Evolutionary conservation across 495 filamentous ascomycete species (phyloP), one percentile per base, ranked within the genome.

Genomic region (Trichoderma gamsii): DNA sequence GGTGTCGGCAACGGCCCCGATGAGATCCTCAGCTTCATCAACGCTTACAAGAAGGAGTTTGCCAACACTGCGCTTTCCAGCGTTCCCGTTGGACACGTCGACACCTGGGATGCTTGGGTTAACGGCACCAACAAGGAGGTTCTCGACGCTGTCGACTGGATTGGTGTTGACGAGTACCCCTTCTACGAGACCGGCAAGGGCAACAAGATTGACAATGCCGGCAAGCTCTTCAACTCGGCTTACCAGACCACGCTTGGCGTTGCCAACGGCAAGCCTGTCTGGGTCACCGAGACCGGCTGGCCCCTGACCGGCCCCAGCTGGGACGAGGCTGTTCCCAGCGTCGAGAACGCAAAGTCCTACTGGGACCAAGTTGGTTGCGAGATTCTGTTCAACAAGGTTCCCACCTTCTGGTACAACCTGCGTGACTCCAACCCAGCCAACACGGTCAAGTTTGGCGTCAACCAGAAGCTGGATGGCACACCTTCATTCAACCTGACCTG

Each of bases 361-460:
- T 92, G 89, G 89, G 78, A 90, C 64, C 79, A 89, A 72, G 82
- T 91, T 64, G 87, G 84, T 65, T 92, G 90, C 85, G 80, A 77
- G 67, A 74, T 75, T 72, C 81, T 91, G 66, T 87, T 91, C 73
- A 85, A 83, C 73, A 82, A 85, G 70, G 78, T 78, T 75, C 89
- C 88, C 76, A 89, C 87, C 66, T 92, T 85, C 82, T 92, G 85
- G 84, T 79, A 78, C 73, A 79, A 77, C 71, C 77, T 81, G 44
- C 74, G 76, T 56, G 81, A 81, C 71, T 81, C 78, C 66, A 81
- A 81, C 76, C 75, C 74, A 25, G 79, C 76, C 72, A 80, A 81
- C 76, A 67, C 73, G 70, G 75, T 76, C 74, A 76, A 78, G 73
- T 81, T 81, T 35, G 76, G 75, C 66, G 80, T 81, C 70, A 80